Evolutionary conservation across 352 stramenopile species (phyloP), one percentile per base, ranked within the genome.

Genomic region (Paralagenidium karlingii): DNA sequence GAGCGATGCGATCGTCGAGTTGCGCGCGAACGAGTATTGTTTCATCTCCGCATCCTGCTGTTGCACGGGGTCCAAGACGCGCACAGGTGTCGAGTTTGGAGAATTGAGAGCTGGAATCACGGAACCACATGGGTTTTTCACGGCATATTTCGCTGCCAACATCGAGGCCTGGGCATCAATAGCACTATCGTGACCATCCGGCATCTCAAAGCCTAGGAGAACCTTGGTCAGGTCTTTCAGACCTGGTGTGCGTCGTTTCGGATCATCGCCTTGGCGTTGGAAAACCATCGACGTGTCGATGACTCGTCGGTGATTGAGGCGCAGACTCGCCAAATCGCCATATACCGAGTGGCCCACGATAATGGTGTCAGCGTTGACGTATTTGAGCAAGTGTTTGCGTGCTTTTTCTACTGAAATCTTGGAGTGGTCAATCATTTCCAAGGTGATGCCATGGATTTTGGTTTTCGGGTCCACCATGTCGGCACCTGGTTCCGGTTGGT

Each of bases 271-370:
- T 27, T 71, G 83, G 18, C 75, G 73, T 44, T 66, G 64, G 44
- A 66, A 92, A 41, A 92, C 79, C 38, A 86, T 58, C 29, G 78
- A 58, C 45, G 78, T 92, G 52, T 92, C 78, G 39, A 92, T 88
- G 12, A 88, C 73, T 16, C 74, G 71, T 18, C 46, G 53, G 48
- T 92, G 78, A 42, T 81, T 60, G 28, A 92, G 81, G 28, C 68
- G 61, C 42, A 92, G 52, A 42, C 58, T 75, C n/a, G 55, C 54
- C 12, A 89, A 45, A 58, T 92, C 79, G 27, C 70, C 70, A 38
- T 82, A 59, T 21, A 92, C 59, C 24, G 75, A 88, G 48, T 92
- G 76, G 16, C 76, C 76, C 12, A 89, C 79, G 18, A 92, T 50
- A 42, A 90, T 88, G 21, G 78, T 90, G 54, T 92, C 71, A 34